phyloP scores from a whole-genome alignment of 2,329 filamentous ascomycete species.

The Dichotomopilus funicola region DNA sequence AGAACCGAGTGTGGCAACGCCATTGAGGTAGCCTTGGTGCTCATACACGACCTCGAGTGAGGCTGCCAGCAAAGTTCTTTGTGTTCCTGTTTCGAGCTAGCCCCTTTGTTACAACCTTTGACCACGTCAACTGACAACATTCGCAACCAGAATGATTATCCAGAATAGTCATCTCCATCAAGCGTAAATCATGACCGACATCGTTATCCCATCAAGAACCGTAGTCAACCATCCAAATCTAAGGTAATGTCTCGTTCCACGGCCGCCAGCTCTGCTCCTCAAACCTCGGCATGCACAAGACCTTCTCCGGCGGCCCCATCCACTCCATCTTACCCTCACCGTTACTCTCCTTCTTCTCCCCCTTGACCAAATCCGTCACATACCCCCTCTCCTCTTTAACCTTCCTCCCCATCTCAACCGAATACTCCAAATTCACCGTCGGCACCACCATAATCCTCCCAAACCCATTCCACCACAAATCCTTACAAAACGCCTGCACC shows the following conservation, averaged over 20 bases:
- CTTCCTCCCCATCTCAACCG: conserved; percentile 35
- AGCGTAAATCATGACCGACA: too few relatives aligned
- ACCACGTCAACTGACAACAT: too few relatives aligned
- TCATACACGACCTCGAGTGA: too few relatives aligned
- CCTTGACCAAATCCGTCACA: conserved; percentile 25
- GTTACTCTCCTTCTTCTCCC: conserved; percentile 19
- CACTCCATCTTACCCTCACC: conserved; percentile 34
- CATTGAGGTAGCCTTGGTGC: too few relatives aligned
- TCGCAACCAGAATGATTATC: too few relatives aligned
- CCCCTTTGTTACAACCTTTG: too few relatives aligned
- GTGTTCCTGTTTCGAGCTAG: too few relatives aligned
- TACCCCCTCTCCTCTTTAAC: conserved; percentile 48
- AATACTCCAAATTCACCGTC: conserved; percentile 49
- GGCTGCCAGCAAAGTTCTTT: too few relatives aligned
- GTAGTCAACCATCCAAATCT: too few relatives aligned
- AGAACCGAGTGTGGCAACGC: too few relatives aligned
- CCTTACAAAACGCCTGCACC: conserved; percentile 50
- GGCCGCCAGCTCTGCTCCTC: conserved; percentile 35
- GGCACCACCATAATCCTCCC: conserved; percentile 51
- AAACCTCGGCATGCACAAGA: conserved; percentile 43
- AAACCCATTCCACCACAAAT: conserved; percentile 45
- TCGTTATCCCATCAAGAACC: too few relatives aligned
- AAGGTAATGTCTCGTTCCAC: conserved; percentile 32
- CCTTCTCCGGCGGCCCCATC: conserved; percentile 38
- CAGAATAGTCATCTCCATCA: too few relatives aligned